Percentiles rank a stretch among this genome's conserved stretches.
Conservation (phyloP, 805 yeast genomes). For the Schizosaccharomyces pombe region DNA sequence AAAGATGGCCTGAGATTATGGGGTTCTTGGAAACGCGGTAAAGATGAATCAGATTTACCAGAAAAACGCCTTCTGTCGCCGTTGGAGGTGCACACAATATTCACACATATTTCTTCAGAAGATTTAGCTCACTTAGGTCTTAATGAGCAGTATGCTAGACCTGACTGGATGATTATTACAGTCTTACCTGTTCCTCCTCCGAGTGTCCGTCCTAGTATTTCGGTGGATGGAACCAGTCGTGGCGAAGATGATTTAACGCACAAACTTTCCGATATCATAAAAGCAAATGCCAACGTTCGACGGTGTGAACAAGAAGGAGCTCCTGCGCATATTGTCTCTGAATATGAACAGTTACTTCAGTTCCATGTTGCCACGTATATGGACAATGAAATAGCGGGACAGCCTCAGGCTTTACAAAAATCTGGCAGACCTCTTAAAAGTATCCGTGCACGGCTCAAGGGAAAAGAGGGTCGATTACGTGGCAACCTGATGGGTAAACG, state of each 20-base stretch:
- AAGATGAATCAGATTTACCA: constrained; percentile 63
- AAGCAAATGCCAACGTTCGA: constrained; percentile 93
- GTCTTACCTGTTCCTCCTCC: constrained; percentile 99
- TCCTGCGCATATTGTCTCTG: constrained; percentile 92
- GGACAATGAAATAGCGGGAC: constrained; percentile 99
- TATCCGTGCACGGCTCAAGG: constrained; percentile 96
- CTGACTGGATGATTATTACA: constrained; percentile 93
- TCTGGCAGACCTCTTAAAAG: constrained; percentile 97
- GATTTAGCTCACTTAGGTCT: constrained; percentile 71
- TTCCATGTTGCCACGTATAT: constrained; percentile 97
- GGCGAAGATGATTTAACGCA: constrained; percentile 98
- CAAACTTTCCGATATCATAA: constrained; percentile 84
- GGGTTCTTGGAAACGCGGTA: constrained; percentile 95
- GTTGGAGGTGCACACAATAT: constrained; percentile 69
- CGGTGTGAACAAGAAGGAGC: constrained; percentile 95
- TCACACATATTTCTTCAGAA: constrained; percentile 68
- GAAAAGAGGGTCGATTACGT: constrained; percentile 96
- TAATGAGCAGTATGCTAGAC: constrained; percentile 89
- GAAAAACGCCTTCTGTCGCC: constrained; percentile 78
- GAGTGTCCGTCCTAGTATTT: constrained; percentile 95
- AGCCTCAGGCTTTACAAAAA: constrained; percentile 95
- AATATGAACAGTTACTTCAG: constrained; percentile 82
- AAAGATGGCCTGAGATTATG: constrained; percentile 85
- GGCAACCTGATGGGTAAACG: constrained; percentile 98
- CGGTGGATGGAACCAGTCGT: constrained; percentile 91